phyloP scores from a whole-genome alignment of 2,329 filamentous ascomycete species.

The Phoma sp. region DNA sequence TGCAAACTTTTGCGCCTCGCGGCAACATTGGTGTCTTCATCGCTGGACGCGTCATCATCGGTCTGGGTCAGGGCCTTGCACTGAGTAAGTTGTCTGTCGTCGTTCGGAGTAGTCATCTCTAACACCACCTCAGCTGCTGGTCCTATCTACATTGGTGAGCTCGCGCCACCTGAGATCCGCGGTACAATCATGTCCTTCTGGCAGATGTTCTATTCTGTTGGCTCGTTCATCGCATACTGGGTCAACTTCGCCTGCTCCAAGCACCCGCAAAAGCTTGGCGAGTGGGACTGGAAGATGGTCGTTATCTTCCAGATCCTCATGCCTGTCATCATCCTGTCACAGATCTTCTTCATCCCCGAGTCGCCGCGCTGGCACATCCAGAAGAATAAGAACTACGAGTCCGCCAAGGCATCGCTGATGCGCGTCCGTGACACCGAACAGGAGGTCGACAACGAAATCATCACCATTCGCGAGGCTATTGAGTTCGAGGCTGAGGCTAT shows the following conservation, averaged over 20 bases:
- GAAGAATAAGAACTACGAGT: conserved; percentile 63
- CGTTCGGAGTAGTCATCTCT: not conserved
- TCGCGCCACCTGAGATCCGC: conserved; percentile 68
- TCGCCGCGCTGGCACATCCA: conserved; percentile 73
- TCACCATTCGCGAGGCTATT: conserved; percentile 69
- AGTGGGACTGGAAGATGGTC: conserved; percentile 77
- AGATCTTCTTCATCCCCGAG: conserved; percentile 69
- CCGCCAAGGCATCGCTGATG: conserved; percentile 64
- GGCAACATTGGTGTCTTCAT: conserved; percentile 69
- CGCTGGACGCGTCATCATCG: conserved; percentile 70
- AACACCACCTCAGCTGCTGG: conserved; percentile 59
- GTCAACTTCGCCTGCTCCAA: conserved; percentile 68
- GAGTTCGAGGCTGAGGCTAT: conserved; percentile 75
- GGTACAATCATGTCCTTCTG: conserved; percentile 73
- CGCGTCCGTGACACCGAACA: conserved; percentile 68
- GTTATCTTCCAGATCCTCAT: conserved; percentile 76
- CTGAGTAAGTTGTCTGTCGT: conserved; percentile 54
- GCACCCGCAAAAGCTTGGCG: conserved; percentile 61
- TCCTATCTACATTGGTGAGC: conserved; percentile 73
- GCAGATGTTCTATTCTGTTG: conserved; percentile 71
- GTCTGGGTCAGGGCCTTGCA: conserved; percentile 72
- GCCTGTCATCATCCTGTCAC: conserved; percentile 64
- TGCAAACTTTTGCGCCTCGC: conserved; percentile 68
- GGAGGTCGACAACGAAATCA: conserved; percentile 70
- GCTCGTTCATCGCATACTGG: conserved; percentile 67